A percentile compares a stretch with the other conserved stretches of the same genome.
phyloP scores from a whole-genome alignment of 73 alveolate genomes.

The Tetrahymena borealis region DNA sequence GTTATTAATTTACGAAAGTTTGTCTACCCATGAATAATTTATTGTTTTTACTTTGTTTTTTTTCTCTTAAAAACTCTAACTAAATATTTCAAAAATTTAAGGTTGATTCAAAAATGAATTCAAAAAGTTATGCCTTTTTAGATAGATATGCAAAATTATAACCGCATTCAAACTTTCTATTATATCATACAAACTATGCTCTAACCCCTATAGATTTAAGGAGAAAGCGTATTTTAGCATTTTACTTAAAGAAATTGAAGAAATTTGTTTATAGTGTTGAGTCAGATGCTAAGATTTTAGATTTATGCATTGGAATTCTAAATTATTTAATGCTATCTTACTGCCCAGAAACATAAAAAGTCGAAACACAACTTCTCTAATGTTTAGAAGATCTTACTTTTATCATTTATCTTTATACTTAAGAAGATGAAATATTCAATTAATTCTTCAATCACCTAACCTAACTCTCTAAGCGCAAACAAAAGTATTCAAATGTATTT shows the following conservation, averaged over 20 bases:
- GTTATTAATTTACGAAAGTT: neutral
- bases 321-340: neutral
- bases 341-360: neutral
- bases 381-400: neutral
- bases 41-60: neutral
- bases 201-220: neutral
- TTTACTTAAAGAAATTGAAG: neutral
- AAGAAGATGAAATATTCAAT: neutral
- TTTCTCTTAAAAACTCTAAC: no score
- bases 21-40: neutral
- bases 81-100: neutral
- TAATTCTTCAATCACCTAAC: neutral
- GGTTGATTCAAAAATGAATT: neutral
- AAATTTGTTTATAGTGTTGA: neutral
- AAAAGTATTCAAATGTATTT: neutral
- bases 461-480: neutral
- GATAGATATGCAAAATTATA: neutral
- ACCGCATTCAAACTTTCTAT: neutral
- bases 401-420: neutral
- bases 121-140: neutral
- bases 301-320: neutral
- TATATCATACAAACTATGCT: neutral
- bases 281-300: neutral
- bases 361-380: neutral
- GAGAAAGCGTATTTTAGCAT: neutral